Conservation (phyloP, 1,284 basidiomycete genomes). For the Sanghuangporus baumii region DNA sequence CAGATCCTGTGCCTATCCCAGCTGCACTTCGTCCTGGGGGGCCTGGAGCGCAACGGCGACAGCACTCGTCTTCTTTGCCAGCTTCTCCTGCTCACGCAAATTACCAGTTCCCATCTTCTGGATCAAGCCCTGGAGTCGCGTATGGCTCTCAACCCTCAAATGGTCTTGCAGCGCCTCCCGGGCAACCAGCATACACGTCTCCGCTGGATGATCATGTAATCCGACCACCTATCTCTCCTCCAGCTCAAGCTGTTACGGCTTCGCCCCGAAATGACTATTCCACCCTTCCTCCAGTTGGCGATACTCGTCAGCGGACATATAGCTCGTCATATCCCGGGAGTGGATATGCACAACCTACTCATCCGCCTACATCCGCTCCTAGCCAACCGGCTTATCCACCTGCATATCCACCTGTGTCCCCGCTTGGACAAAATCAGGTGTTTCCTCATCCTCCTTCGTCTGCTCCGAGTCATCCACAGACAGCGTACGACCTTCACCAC, state of each 20-base stretch:
- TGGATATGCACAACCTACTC: background rate
- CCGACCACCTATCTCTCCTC: background rate
- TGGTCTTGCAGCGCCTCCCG: background rate
- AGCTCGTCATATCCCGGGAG: background rate
- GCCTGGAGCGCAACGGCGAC: background rate
- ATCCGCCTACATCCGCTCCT: background rate
- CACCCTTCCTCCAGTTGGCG: background rate
- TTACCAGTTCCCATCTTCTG: background rate
- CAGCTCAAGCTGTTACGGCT: background rate
- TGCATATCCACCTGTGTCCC: background rate
- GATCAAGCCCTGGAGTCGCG: background rate
- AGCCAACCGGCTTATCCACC: background rate
- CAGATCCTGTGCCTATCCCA: background rate
- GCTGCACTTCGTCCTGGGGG: conserved; percentile 2
- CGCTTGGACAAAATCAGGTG: background rate
- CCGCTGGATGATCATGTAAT: background rate
- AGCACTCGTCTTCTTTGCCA: background rate
- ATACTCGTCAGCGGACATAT: background rate
- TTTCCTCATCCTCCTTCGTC: background rate
- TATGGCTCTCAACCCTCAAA: background rate
- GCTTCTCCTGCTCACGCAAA: background rate
- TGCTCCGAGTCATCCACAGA: background rate
- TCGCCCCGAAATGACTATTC: background rate
- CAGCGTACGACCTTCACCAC: background rate
- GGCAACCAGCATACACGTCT: background rate